phyloP scores from a whole-genome alignment of 2,329 filamentous ascomycete genomes.

The Rhytidhysteron rufulum region DNA sequence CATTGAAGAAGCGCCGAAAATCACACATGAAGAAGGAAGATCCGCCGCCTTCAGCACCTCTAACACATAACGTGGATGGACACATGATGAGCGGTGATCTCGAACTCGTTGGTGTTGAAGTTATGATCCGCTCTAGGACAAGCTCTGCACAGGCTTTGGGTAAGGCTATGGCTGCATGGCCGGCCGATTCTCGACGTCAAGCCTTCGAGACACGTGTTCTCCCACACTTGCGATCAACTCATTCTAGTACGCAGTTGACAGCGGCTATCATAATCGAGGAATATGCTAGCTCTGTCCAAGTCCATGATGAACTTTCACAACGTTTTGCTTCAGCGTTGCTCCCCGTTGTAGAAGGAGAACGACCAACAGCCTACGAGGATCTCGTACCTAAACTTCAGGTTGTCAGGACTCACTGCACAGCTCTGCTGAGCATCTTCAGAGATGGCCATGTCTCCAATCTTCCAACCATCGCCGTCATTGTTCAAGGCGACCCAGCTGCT shows the following conservation, averaged over 20 bases:
- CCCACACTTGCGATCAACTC: slow-evolving; percentile 65
- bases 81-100: slow-evolving; percentile 98
- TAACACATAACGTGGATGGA: slow-evolving; percentile 83
- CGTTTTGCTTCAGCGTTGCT: slow-evolving; percentile 65
- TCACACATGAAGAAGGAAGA: slow-evolving; percentile 73
- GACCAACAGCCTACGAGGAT: slow-evolving; percentile 81
- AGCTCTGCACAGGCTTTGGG: slow-evolving; percentile 83
- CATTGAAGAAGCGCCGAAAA: slow-evolving; percentile 77
- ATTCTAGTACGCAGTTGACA: slow-evolving; percentile 81
- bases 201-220: slow-evolving; percentile 64
- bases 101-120: slow-evolving; percentile 86
- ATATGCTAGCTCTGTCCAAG: slow-evolving; percentile 60
- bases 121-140: slow-evolving; percentile 84
- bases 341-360: slow-evolving; percentile 74
- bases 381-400: slow-evolving; percentile 86
- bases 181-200: slow-evolving; percentile 55
- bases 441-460: slow-evolving; percentile 61
- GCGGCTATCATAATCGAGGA: slow-evolving; percentile 84
- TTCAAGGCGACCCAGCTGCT: slow-evolving; percentile 88
- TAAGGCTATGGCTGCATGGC: slow-evolving; percentile 73
- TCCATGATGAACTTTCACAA: slow-evolving; percentile 49
- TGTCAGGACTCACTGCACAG: slow-evolving; percentile 85
- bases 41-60: slow-evolving; percentile 52
- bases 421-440: slow-evolving; percentile 84
- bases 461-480: slow-evolving; percentile 80